Base-by-base conservation (phyloP, 306 rosid species). In the Castanea crenata region DNA sequence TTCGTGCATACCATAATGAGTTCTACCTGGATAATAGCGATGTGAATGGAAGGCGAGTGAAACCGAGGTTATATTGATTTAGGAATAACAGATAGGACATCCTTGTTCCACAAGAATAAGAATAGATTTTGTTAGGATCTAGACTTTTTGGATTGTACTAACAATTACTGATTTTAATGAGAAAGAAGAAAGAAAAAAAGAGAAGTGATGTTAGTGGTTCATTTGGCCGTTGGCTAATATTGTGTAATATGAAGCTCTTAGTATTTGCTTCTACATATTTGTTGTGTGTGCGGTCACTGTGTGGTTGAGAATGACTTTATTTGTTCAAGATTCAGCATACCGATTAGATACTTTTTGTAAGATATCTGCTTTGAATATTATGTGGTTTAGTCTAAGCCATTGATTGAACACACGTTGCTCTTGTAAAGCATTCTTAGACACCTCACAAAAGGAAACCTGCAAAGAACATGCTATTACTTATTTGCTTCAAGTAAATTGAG, bases 41-140 rank as follows among this genome's bases (percentile, higher is more conserved):
- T 82, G 72, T 83, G 59, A 87, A 90, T 77, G 92, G 97, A 73
- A 90, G 98, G 78, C 92, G 98, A 58, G 94, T 93, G 72, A 91
- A 90, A 79, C 92, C 84, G 74, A 88, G 97, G 73, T 79, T 93
- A 72, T 86, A 85, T 68, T 89, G 87, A 81, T 68, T 35, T 65
- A 19, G 82, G 78, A 81, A 49, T n/a, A 23, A 62, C 32, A 14
- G 25, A 35, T 18, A 59, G 71, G 27, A 75, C 34, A 21, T 16
- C 52, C 34, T 15, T 52, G 34, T 31, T 62, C 29, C 31, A 19
- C 19, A 71, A 29, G 63, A 70, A 49, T 23, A n/a, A 67, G 49
- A 29, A 61, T 16, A 73, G 70, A 35, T 69, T 79, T 77, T 56
- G 57, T 21, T 69, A 69, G 84, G 78, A 21, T 68, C n/a, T 25